A percentile compares a stretch with the other conserved stretches of the same genome.
These are phyloP conservation scores for Mortierella sp. DNA, from an alignment of 371 early-diverging fungal genomes.

Conservation along the genomic window DNA sequence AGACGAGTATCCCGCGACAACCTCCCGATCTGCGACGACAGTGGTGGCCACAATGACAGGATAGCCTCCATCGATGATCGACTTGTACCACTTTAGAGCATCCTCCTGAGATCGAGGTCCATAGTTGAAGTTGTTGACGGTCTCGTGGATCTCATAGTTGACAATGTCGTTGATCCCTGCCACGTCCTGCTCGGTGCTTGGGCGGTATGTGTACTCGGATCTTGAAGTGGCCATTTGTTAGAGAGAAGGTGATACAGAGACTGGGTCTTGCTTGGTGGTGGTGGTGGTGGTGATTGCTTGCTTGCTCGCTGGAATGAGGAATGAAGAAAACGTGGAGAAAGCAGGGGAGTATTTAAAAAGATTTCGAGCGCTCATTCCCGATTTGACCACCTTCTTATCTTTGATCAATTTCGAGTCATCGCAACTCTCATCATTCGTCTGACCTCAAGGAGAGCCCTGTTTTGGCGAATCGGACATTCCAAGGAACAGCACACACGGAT, in stretches of 20 bases:
- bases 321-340: too few species aligned
- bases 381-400: too few species aligned
- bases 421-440: too few species aligned
- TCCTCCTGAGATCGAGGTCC: slow-evolving; percentile 27
- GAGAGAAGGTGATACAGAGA: background rate
- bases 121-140: slow-evolving; percentile 51
- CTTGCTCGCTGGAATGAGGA: too few species aligned
- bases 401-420: too few species aligned
- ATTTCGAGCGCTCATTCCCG: too few species aligned
- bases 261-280: too few species aligned
- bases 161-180: slow-evolving; percentile 37
- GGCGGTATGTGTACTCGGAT: slow-evolving; percentile 28
- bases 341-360: too few species aligned
- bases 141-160: slow-evolving; percentile 36
- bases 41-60: slow-evolving; percentile 39
- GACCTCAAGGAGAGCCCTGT: too few species aligned
- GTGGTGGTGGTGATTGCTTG: too few species aligned
- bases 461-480: background rate
- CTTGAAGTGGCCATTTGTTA: background rate
- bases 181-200: slow-evolving; percentile 31
- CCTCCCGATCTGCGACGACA: slow-evolving; percentile 10
- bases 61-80: slow-evolving; percentile 30
- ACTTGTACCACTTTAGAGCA: slow-evolving; percentile 33
- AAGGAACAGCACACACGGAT: background rate
- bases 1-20: slow-evolving; percentile 35